A percentile compares a stretch with the other conserved stretches of the same genome.
Conservation (phyloP, 2,329 filamentous ascomycete genomes). For the Aspergillus sp. region DNA sequence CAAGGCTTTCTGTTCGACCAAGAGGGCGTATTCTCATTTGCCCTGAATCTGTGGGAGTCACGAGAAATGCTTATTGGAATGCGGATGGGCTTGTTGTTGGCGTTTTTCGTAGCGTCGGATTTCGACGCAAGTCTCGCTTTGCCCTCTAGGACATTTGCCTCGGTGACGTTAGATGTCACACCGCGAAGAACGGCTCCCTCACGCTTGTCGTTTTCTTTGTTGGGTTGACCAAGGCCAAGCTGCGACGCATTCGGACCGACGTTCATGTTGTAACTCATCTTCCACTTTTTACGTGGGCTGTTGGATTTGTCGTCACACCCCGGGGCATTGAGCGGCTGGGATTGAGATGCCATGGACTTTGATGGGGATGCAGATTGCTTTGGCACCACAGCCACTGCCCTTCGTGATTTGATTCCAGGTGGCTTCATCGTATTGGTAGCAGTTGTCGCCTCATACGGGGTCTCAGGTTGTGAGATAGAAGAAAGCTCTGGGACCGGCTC, state of each 20-base stretch:
- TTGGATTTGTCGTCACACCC: neutral
- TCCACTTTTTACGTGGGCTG: slow-evolving; percentile 18
- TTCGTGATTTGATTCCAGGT: slow-evolving; percentile 21
- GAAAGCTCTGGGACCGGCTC: neutral
- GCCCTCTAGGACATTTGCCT: neutral
- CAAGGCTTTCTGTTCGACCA: neutral
- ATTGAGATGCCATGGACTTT: neutral
- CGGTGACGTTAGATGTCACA: neutral
- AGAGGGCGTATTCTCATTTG: neutral
- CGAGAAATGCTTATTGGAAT: neutral
- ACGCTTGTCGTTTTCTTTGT: neutral
- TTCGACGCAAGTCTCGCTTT: slow-evolving; percentile 3
- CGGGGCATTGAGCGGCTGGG: neutral
- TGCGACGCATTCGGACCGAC: neutral
- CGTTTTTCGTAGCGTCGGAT: slow-evolving; percentile 21
- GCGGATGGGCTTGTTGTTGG: slow-evolving; percentile 3
- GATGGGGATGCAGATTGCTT: neutral
- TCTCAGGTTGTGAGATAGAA: neutral
- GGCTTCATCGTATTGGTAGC: slow-evolving; percentile 7
- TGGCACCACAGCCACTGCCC: slow-evolving; percentile 3
- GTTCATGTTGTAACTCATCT: slow-evolving; percentile 15
- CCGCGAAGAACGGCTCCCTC: neutral
- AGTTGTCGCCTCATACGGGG: neutral
- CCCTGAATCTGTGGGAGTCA: neutral
- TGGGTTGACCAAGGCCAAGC: neutral